Evolutionary conservation across 306 rosid species (phyloP).

Genomic region (Bauhinia variegata): DNA sequence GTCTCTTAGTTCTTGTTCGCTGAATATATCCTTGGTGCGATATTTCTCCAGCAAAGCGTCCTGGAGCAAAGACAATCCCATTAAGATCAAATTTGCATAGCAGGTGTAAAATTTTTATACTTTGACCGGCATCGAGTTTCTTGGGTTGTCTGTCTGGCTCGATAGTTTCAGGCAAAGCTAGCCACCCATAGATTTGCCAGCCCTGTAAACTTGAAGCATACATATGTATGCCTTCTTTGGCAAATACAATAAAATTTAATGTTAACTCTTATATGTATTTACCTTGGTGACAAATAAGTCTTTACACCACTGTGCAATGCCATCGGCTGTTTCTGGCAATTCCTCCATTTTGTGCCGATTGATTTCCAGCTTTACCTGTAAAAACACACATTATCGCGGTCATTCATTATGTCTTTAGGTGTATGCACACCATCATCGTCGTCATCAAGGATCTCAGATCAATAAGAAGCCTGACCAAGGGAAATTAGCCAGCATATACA

Average conservation of each 20-base stretch:
- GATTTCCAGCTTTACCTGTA: slow-evolving; percentile 75
- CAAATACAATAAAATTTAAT: not conserved
- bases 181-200: too few relatives aligned
- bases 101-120: too few relatives aligned
- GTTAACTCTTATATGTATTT: slow-evolving; percentile 2
- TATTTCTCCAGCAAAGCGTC: slow-evolving; percentile 79
- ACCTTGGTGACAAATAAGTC: slow-evolving; percentile 80
- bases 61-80: too few relatives aligned
- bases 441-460: not conserved
- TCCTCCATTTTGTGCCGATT: slow-evolving; percentile 71
- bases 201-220: not conserved
- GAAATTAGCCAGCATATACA: not conserved
- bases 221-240: not conserved
- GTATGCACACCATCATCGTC: not conserved
- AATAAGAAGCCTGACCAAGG: not conserved
- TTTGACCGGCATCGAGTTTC: too few relatives aligned
- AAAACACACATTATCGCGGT: not conserved
- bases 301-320: slow-evolving; percentile 84
- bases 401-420: not conserved
- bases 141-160: too few relatives aligned
- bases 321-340: slow-evolving; percentile 73
- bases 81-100: too few relatives aligned
- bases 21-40: slow-evolving; percentile 51
- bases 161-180: too few relatives aligned
- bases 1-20: slow-evolving; percentile 55